Base-by-base conservation (phyloP, 495 filamentous ascomycete genomes). In the Amphirosellinia nigrospora region DNA sequence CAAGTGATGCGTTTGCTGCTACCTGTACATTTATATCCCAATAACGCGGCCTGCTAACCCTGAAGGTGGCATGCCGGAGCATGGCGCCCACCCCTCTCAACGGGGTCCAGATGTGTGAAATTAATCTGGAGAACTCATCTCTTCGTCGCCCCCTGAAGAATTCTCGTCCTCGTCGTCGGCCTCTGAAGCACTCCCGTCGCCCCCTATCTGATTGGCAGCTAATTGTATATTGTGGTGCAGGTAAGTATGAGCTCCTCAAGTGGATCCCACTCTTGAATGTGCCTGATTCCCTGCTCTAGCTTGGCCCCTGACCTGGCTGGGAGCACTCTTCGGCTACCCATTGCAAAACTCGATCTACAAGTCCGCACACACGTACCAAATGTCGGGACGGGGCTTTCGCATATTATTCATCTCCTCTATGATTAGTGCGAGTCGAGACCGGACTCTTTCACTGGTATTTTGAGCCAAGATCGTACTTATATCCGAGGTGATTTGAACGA, bases 381-480 rank as follows among this genome's bases (percentile, higher is more conserved):
- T 30, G 19, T 30, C 50, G 21, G 48, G 5, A 53, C 50, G 50
- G 26, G 48, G 48, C 15, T 11, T 28, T 11, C 13, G 11, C n/a
- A 28, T 15, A 10, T 28, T 0, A 52, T 28, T 52, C 3, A 53
- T 7, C 4, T 23, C 8, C 4, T 1, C 13, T 28, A 4, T 4
- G 16, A 52, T 26, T 3, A 15, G 10, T 3, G 0, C 15, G 48
- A 28, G 10, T 26, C 3, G 48, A 28, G 0, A 1, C 6, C 11
- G 23, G 23, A 28, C 3, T 15, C 4, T 13, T 0, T 15, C 3
- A 6, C 10, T 52, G 0, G n/a, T 52, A 0, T 16, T 52, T 4
- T 15, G 0, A 26, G 0, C 4, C 13, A 53, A 13, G 8, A 53
- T 28, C 1, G 0, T 30, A 13, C 0, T 0, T 16, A 30, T 0